Conservation (phyloP, 768 basidiomycete genomes). For the Dacryopinax primogenitus region DNA sequence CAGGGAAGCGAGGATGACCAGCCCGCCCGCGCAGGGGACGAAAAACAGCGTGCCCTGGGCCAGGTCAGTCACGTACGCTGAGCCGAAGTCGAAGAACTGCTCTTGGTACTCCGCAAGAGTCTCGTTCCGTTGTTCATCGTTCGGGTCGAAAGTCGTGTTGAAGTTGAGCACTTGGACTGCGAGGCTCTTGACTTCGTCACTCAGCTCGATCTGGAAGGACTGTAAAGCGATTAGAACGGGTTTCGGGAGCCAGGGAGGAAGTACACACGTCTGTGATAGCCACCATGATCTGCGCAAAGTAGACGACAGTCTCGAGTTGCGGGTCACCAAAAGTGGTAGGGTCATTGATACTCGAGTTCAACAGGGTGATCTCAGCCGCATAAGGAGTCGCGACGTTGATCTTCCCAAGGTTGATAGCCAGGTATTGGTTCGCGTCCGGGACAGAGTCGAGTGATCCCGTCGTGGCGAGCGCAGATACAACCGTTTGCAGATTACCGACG, state of each 20-base stretch:
- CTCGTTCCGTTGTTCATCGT: not conserved
- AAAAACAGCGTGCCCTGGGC: constrained; percentile 5
- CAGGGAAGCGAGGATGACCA: not conserved
- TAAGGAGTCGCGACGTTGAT: not conserved
- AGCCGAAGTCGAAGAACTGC: not conserved
- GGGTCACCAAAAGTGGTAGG: not conserved
- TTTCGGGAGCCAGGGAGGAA: not conserved
- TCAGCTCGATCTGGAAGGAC: not conserved
- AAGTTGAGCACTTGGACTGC: not conserved
- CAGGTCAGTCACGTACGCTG: not conserved
- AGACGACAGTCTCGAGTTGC: not conserved
- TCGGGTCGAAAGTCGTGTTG: not conserved
- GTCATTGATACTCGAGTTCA: not conserved
- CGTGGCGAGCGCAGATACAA: not conserved
- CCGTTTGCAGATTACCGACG: not conserved
- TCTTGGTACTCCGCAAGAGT: not conserved
- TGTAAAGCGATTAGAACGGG: not conserved
- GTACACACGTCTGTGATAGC: not conserved
- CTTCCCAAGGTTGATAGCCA: not conserved
- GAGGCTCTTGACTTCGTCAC: not conserved
- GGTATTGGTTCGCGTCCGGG: not conserved
- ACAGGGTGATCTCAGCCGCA: not conserved
- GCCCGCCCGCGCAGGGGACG: not conserved
- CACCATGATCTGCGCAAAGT: not conserved
- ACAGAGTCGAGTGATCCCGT: not conserved